phyloP scores from a whole-genome alignment of 306 rosid species.

The Cucumis melo region DNA sequence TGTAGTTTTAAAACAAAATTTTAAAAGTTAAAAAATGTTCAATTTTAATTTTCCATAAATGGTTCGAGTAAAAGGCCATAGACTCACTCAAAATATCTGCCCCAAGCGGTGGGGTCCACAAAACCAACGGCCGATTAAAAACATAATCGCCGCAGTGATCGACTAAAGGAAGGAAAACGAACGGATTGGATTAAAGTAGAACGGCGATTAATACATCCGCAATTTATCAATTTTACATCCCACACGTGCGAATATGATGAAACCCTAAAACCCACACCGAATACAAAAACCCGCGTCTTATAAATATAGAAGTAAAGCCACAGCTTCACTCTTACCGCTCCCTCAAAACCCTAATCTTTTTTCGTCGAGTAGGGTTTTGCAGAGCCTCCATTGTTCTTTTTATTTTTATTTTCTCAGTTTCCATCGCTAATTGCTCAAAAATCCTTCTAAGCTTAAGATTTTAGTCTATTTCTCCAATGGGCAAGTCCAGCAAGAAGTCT shows the following conservation, averaged over 20 bases:
- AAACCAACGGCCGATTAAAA: not conserved
- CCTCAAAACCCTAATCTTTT: constrained; percentile 1
- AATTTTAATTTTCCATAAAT: not conserved
- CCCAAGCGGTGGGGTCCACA: not conserved
- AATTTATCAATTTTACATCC: not conserved
- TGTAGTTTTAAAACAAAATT: no score
- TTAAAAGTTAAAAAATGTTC: no score
- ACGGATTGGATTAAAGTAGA: not conserved
- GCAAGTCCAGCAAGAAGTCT: constrained; percentile 73
- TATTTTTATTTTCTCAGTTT: not conserved
- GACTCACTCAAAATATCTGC: not conserved
- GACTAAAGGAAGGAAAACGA: not conserved
- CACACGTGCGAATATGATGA: not conserved
- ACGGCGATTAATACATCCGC: not conserved
- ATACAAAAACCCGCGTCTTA: not conserved
- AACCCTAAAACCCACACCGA: constrained; percentile 7
- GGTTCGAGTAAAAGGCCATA: not conserved
- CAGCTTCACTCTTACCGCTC: not conserved
- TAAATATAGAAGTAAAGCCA: not conserved
- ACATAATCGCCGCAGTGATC: not conserved
- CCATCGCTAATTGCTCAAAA: not conserved
- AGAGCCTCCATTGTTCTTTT: not conserved
- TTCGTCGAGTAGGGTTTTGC: not conserved
- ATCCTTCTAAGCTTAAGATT: not conserved
- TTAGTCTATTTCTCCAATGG: constrained; percentile 20